Base-by-base conservation (phyloP, 257 asterid species). In the Gentiana straminea region DNA sequence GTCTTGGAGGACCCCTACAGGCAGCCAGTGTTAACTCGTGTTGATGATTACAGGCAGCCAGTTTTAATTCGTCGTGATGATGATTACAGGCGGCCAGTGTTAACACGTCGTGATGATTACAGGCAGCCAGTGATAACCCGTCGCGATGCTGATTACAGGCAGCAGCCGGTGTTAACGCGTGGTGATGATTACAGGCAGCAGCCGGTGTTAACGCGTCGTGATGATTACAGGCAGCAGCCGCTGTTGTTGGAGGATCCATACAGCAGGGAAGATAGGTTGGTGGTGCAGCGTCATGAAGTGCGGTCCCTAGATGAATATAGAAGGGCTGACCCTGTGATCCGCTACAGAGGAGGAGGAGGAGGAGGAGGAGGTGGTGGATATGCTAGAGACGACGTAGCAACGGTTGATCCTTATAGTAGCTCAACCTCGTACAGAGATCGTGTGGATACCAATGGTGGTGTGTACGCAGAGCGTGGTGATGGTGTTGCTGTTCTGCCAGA, bases 1-100 rank as follows among this genome's bases (percentile, higher is more conserved):
- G 47, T 73, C 52, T 64, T 67, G 11, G 77, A 70, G 11, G 73
- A 70, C 67, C 66, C 68, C 62, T 75, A 78, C 58, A 72, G 66
- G 36, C 75, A 63, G 35, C 66, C 48, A 3, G 53, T 70, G 6
- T 33, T 66, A 57, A 58, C 47, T 33, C 75, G 33, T 43, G 69
- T 34, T 9, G 73, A 70, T 68, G 67, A 68, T 64, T 75, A 78
- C 58, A 72, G 66, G 36, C 75, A 63, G 35, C 66, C 48, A 3
- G 53, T 70, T 7, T 33, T 66, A 57, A 58, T 47, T 33, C 75
- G 33, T 55, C 63, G 32, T 50, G 77, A 71, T 50, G 77, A 71
- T 67, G 57, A 77, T 35, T 74, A 67, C 33, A 52, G 76, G 56
- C 46, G 6, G 46, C 7, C 45, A 39, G 45, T 5, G 7, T 39